Evolutionary conservation across 306 rosid genomes (phyloP).

Genomic region (Myrica gale): DNA sequence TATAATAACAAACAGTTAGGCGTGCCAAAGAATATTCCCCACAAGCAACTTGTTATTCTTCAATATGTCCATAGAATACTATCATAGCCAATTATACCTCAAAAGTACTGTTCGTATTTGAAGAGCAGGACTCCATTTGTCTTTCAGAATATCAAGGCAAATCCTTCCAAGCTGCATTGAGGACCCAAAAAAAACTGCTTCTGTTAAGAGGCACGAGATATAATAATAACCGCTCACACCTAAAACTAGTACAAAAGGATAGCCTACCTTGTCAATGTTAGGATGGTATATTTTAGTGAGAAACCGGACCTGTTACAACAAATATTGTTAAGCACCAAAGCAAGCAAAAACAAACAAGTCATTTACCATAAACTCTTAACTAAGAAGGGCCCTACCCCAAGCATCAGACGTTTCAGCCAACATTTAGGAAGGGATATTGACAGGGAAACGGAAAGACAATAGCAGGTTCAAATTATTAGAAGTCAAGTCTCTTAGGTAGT

Average conservation of each 20-base stretch:
- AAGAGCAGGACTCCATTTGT: slow-evolving; percentile 92
- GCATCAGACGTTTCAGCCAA: too few species aligned
- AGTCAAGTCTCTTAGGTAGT: neutral
- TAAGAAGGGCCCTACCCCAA: too few species aligned
- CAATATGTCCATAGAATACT: neutral
- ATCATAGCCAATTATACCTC: slow-evolving; percentile 47
- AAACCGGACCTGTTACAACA: slow-evolving; percentile 75
- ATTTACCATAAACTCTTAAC: too few species aligned
- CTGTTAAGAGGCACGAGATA: slow-evolving; percentile 16
- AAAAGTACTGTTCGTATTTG: slow-evolving; percentile 89
- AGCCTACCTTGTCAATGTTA: slow-evolving; percentile 86
- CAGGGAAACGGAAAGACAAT: neutral
- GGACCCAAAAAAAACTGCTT: neutral
- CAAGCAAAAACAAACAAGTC: too few species aligned
- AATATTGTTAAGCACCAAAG: neutral
- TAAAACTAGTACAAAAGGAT: slow-evolving; percentile 10
- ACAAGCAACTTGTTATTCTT: slow-evolving; percentile 11
- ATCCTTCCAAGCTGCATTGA: slow-evolving; percentile 78
- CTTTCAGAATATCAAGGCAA: slow-evolving; percentile 90
- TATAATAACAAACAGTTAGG: neutral
- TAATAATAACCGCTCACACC: neutral
- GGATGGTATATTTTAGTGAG: slow-evolving; percentile 96
- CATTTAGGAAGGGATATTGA: neutral
- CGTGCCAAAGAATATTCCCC: neutral
- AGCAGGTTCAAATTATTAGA: neutral